Base-by-base conservation (phyloP, 768 basidiomycete species). In the Lentinula guzmanii region DNA sequence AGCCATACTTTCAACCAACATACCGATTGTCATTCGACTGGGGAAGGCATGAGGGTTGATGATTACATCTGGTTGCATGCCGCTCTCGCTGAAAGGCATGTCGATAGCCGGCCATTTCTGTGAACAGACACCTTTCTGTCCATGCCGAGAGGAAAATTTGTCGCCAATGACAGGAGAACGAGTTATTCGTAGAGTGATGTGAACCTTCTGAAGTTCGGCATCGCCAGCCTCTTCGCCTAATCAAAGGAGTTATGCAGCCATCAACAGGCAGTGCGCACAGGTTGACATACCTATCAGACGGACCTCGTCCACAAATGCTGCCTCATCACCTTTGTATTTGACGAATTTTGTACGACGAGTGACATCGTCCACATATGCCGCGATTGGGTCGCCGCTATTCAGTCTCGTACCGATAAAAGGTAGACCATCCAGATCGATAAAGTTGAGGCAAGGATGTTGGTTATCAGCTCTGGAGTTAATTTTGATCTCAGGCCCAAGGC, bases 11-110 rank as follows among this genome's bases (percentile, higher is more conserved):
- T 99, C 97, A 61, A 99, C 94, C 71, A 99, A 87, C 97, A 99
- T 99, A 62, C 97, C 97, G 68, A 99, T 99, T 1, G 97, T 99
- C 97, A 99, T 99, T 67, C 97, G 92, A 80, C 89, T 91, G 2
- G 97, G 97, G 81, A 99, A 99, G 15, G 97, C 97, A 72, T 99
- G 97, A 39, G 97, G 97, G 75, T 99, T 99, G 79, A 99, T 98
- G 72, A 99, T 98, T 54, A 99, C 86, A 74, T 99, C 97, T 1
- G 97, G 97, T 73, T 98, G 96, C 83, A 99, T 95, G 15, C 97
- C 97, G 61, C 93, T 96, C 77, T 99, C 97, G 68, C 87, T 89
- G 82, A 99, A 98, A 13, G 97, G 97, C 97, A 99, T 98, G 71
- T 99, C 97, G 66, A 97, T 76, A 16, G 90, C 85, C 7, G 97